A percentile compares a stretch with the other conserved stretches of the same genome.
Evolutionary conservation across 192 early-diverging fungal species (phyloP).

Genomic region (Coemansia sp.): DNA sequence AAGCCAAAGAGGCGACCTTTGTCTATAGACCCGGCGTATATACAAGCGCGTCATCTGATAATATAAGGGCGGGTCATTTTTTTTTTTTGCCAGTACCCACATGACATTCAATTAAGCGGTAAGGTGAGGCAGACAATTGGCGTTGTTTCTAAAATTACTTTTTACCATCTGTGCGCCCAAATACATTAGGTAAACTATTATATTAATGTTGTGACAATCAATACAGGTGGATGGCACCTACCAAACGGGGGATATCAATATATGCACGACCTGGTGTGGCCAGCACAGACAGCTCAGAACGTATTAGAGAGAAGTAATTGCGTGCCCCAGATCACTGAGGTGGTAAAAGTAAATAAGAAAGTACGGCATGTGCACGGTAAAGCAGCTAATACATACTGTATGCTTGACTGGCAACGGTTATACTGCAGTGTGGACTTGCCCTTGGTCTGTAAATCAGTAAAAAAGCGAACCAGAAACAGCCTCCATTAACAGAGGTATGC

Average conservation of each 20-base stretch:
- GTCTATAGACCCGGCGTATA: background rate
- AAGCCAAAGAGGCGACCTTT: background rate
- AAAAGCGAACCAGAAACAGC: background rate
- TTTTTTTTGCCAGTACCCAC: background rate
- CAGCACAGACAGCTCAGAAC: background rate
- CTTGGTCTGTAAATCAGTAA: background rate
- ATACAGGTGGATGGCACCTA: background rate
- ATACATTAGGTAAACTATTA: background rate
- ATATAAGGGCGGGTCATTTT: background rate
- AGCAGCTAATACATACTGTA: background rate
- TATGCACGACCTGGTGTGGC: slow-evolving; percentile 1
- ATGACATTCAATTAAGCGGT: slow-evolving; percentile 6
- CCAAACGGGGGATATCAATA: background rate
- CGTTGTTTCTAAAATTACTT: background rate
- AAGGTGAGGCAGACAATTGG: background rate
- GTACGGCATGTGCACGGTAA: background rate
- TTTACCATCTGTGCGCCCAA: slow-evolving; percentile 1
- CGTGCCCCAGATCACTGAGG: background rate
- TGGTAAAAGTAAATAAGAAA: background rate
- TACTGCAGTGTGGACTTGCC: background rate
- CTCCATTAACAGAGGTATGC: background rate
- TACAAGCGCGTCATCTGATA: slow-evolving; percentile 3
- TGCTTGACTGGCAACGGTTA: background rate
- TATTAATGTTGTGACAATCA: background rate
- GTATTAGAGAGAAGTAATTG: background rate